These are phyloP conservation scores for Rhizophagus clarus DNA, from an alignment of 192 early-diverging fungal species.

Conservation along the genomic window DNA sequence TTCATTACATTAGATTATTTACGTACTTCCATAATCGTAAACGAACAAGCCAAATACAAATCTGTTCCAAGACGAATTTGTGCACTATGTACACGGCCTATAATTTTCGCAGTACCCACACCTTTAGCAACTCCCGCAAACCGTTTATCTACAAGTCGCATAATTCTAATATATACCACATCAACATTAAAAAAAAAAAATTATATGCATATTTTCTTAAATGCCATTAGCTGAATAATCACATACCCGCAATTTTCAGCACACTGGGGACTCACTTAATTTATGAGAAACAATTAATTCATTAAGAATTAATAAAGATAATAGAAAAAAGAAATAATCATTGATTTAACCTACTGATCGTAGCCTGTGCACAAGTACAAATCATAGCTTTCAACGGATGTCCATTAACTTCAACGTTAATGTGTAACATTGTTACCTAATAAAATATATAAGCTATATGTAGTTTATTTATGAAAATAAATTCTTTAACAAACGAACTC, in stretches of 20 bases:
- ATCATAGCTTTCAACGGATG: slow-evolving; percentile 89
- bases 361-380: slow-evolving; percentile 96
- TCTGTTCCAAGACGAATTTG: slow-evolving; percentile 78
- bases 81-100: slow-evolving; percentile 90
- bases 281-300: neutral
- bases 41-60: slow-evolving; percentile 81
- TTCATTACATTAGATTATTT: slow-evolving; percentile 8
- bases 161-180: slow-evolving; percentile 67
- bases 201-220: neutral
- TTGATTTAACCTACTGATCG: slow-evolving; percentile 67
- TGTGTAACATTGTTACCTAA: slow-evolving; percentile 87
- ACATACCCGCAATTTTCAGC: slow-evolving; percentile 30
- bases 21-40: slow-evolving; percentile 83
- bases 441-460: neutral
- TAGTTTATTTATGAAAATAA: neutral
- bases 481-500: slow-evolving; percentile 42
- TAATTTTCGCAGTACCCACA: slow-evolving; percentile 95
- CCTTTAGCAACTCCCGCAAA: slow-evolving; percentile 91
- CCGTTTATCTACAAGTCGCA: slow-evolving; percentile 85
- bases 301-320: neutral
- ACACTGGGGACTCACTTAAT: slow-evolving; percentile 29
- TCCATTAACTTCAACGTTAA: slow-evolving; percentile 89
- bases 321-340: neutral
- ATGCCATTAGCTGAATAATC: neutral
- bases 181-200: neutral